Evolutionary conservation across 441 rosid genomes (phyloP).

Genomic region (Aquilaria agallochum): DNA sequence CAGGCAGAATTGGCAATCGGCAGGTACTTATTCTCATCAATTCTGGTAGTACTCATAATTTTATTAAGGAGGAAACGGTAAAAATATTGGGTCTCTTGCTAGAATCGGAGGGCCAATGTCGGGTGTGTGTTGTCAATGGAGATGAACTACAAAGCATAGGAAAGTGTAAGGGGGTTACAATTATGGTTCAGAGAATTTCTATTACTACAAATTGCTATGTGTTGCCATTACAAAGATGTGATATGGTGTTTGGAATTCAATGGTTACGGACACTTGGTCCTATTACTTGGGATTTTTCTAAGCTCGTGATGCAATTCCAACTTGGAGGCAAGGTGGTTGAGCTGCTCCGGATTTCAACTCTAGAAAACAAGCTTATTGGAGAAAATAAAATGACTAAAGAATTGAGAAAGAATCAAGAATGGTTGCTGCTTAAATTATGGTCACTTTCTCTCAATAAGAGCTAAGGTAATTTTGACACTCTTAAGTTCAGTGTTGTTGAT

Average conservation of each 20-base stretch:
- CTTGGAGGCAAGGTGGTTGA: neutral
- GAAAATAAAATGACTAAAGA: no score
- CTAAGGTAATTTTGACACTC: no score
- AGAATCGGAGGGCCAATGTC: neutral
- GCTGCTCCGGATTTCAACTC: neutral
- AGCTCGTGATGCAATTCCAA: neutral
- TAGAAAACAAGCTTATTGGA: neutral
- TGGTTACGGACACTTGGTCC: neutral
- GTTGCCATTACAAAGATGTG: neutral
- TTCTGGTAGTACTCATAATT: neutral
- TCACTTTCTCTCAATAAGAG: no score
- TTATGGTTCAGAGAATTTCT: neutral
- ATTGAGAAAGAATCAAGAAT: no score
- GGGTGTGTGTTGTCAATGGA: neutral
- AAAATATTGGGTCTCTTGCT: neutral
- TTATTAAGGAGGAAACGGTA: neutral
- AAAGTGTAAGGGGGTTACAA: neutral
- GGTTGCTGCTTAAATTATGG: no score
- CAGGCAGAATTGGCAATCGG: neutral
- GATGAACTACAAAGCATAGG: neutral
- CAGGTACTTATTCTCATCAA: neutral
- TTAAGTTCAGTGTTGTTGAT: neutral
- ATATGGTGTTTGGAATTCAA: neutral
- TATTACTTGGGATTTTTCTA: neutral
- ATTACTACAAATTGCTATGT: neutral